A percentile compares a stretch with the other conserved stretches of the same genome.
These are phyloP conservation scores for Ustilago crameri DNA, from an alignment of 1,284 basidiomycete species.

Conservation along the genomic window DNA sequence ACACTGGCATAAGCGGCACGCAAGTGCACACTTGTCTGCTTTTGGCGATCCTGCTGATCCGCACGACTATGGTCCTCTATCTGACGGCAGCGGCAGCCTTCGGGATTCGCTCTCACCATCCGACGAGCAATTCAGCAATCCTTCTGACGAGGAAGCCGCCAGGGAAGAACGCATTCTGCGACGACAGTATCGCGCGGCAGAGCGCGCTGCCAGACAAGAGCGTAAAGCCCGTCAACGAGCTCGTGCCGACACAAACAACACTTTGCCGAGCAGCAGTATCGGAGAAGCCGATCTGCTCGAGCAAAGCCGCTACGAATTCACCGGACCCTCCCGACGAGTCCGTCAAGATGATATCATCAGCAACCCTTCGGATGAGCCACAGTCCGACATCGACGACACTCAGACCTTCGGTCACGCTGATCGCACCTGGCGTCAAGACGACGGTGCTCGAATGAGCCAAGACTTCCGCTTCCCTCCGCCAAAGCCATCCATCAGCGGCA, in stretches of 20 bases:
- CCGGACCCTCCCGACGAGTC: too few relatives aligned
- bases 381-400: slow-evolving; percentile 35
- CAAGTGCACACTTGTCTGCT: slow-evolving; percentile 26
- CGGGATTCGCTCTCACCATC: slow-evolving; percentile 41
- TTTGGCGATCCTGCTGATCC: slow-evolving; percentile 17
- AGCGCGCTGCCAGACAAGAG: slow-evolving; percentile 23
- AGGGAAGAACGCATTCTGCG: slow-evolving; percentile 42
- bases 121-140: slow-evolving; percentile 60
- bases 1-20: slow-evolving; percentile 28
- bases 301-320: slow-evolving; percentile 5
- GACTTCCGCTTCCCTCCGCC: slow-evolving; percentile 51
- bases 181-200: slow-evolving; percentile 38
- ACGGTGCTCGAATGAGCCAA: slow-evolving; percentile 30
- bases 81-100: slow-evolving; percentile 26
- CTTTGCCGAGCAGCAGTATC: slow-evolving; percentile 55
- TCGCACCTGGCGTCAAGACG: slow-evolving; percentile 2
- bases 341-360: slow-evolving; percentile 40
- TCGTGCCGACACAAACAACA: slow-evolving; percentile 49
- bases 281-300: slow-evolving; percentile 35
- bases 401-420: slow-evolving; percentile 41
- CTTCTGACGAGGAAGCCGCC: slow-evolving; percentile 60
- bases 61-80: slow-evolving; percentile 7
- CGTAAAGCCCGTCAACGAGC: slow-evolving; percentile 25
- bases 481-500: slow-evolving; percentile 9
- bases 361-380: slow-evolving; percentile 55